Conservation (phyloP, 164 flowering plant species). For the Amborella trichopoda region DNA sequence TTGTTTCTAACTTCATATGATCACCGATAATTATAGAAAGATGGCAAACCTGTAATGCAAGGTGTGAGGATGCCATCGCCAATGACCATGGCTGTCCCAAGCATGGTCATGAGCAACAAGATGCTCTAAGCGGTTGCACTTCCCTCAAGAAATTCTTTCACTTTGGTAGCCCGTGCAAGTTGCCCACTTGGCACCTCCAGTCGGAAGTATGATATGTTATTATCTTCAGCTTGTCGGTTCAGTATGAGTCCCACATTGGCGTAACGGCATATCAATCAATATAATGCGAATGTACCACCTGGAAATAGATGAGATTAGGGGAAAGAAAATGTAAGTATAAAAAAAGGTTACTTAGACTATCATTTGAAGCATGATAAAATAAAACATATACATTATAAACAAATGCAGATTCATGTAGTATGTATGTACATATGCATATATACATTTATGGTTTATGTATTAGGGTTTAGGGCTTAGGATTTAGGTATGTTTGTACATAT, state of each 20-base stretch:
- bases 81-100: constrained; percentile 5
- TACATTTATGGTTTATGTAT: too few species aligned
- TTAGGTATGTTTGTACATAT: too few species aligned
- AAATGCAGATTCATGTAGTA: too few species aligned
- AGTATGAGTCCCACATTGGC: constrained; percentile 4
- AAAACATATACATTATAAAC: too few species aligned
- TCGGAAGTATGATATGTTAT: neutral
- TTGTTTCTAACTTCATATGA: neutral
- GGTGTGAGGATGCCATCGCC: constrained; percentile 3
- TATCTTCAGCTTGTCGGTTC: constrained; percentile 4
- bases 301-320: too few species aligned
- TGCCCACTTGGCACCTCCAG: neutral
- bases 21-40: neutral
- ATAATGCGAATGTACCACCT: constrained; percentile 6
- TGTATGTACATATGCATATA: too few species aligned
- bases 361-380: too few species aligned
- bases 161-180: neutral
- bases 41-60: neutral
- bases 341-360: too few species aligned
- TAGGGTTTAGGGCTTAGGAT: too few species aligned
- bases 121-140: neutral
- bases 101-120: constrained; percentile 1
- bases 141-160: neutral
- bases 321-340: too few species aligned
- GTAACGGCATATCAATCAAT: constrained; percentile 5